These are phyloP conservation scores for Cordyceps fumosorosea DNA, from an alignment of 2,329 filamentous ascomycete genomes.

Conservation along the genomic window DNA sequence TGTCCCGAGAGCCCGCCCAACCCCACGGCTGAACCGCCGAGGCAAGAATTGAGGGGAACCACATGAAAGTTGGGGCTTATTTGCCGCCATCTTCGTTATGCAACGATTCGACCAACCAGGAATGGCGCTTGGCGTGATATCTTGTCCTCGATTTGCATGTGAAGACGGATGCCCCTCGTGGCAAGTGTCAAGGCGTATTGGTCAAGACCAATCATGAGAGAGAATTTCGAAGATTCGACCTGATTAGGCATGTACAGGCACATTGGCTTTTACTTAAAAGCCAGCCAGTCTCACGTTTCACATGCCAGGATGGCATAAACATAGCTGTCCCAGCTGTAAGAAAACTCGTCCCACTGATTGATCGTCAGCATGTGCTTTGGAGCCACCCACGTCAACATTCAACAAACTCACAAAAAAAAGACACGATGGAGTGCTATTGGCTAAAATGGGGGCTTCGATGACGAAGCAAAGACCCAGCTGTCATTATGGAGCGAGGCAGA, in stretches of 20 bases:
- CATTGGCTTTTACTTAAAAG: neutral
- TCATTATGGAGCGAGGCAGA: neutral
- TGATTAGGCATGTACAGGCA: neutral
- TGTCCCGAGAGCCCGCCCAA: slow-evolving; percentile 10
- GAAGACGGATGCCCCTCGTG: neutral
- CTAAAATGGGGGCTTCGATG: too few species aligned
- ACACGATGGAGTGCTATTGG: neutral
- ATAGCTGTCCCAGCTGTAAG: neutral
- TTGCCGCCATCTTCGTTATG: neutral
- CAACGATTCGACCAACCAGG: neutral
- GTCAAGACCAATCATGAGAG: neutral
- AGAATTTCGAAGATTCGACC: neutral
- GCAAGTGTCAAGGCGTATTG: neutral
- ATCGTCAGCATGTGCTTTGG: neutral
- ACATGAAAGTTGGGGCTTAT: neutral
- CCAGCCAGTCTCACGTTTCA: neutral
- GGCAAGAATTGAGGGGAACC: neutral
- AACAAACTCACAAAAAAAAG: neutral
- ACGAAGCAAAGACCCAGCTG: too few species aligned
- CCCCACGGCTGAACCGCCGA: slow-evolving; percentile 5
- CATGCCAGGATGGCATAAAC: neutral
- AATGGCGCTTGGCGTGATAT: neutral
- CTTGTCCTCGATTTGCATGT: neutral
- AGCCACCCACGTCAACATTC: neutral
- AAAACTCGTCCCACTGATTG: neutral